A percentile compares a stretch with the other conserved stretches of the same genome.
Evolutionary conservation across 352 stramenopile genomes (phyloP).

Genomic region (Phytophthora nicotianae): DNA sequence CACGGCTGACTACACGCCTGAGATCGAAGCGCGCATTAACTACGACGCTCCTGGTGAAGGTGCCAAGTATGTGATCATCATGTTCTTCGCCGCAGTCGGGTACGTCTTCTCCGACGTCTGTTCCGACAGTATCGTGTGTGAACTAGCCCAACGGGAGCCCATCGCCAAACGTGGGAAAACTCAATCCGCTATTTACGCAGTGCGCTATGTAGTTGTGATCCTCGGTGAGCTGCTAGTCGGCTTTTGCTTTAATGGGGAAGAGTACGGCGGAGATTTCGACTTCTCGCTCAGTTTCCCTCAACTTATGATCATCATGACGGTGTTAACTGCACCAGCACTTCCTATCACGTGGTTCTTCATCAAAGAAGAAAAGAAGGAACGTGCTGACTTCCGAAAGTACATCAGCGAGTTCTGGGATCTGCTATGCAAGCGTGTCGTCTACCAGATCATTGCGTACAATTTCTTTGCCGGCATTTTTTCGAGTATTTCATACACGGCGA

Average conservation of each 20-base stretch:
- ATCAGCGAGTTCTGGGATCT: slow-evolving; percentile 20
- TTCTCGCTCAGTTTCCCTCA: slow-evolving; percentile 24
- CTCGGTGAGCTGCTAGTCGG: slow-evolving; percentile 15
- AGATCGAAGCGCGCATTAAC: slow-evolving; percentile 21
- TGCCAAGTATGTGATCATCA: slow-evolving; percentile 25
- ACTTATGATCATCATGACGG: slow-evolving; percentile 27
- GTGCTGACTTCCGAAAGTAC: slow-evolving; percentile 17
- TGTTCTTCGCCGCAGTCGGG: slow-evolving; percentile 16
- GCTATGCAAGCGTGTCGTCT: slow-evolving; percentile 16
- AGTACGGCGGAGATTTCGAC: slow-evolving; percentile 15
- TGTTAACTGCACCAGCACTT: slow-evolving; percentile 9
- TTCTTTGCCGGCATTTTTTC: slow-evolving; percentile 27
- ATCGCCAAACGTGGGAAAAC: slow-evolving; percentile 21
- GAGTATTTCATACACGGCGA: slow-evolving; percentile 18
- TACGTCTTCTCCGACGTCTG: slow-evolving; percentile 26
- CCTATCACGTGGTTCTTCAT: slow-evolving; percentile 24
- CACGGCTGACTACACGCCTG: slow-evolving; percentile 16
- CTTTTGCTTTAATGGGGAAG: slow-evolving; percentile 19
- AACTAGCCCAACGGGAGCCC: slow-evolving; percentile 19
- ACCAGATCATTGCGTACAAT: slow-evolving; percentile 23
- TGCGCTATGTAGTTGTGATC: slow-evolving; percentile 16
- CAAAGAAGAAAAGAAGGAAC: slow-evolving; percentile 16
- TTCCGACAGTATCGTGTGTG: slow-evolving; percentile 26
- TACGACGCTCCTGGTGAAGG: slow-evolving; percentile 15
- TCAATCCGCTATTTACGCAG: slow-evolving; percentile 17